Conservation (phyloP, 2,329 filamentous ascomycete species). For the Aspergillus quadrilineatus region DNA sequence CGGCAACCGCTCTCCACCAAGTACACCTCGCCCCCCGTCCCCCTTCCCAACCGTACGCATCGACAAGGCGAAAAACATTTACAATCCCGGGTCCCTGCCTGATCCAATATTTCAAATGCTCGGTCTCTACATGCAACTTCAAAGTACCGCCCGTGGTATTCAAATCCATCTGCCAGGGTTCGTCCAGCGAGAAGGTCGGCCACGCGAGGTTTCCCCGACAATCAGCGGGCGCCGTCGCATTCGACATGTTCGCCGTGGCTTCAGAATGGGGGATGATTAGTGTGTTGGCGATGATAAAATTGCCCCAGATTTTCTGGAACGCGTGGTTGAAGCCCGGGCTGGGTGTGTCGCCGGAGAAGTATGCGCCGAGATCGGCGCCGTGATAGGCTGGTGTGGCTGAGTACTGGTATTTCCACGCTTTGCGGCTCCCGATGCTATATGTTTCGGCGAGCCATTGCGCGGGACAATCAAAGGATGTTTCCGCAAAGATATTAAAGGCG, state of each 20-base stretch:
- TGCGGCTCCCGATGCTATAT: conserved; percentile 35
- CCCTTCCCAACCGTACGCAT: conserved; percentile 51
- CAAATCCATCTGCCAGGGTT: conserved; percentile 45
- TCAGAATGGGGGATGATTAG: conserved; percentile 28
- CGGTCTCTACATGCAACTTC: conserved; percentile 16
- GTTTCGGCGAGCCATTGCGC: conserved; percentile 57
- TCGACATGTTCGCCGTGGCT: conserved; percentile 22
- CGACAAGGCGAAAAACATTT: conserved; percentile 44
- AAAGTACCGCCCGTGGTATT: conserved; percentile 48
- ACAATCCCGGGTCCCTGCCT: conserved; percentile 31
- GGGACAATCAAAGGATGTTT: conserved; percentile 57
- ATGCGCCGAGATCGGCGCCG: conserved; percentile 59
- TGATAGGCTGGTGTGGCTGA: conserved; percentile 70
- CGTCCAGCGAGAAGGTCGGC: conserved; percentile 34
- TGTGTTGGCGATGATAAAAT: conserved; percentile 46
- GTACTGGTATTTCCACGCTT: conserved; percentile 52
- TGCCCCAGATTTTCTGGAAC: conserved; percentile 48
- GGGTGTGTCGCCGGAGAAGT: conserved; percentile 24
- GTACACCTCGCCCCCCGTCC: conserved; percentile 37
- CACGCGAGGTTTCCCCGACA: conserved; percentile 34
- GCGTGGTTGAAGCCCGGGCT: conserved; percentile 36
- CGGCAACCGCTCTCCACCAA: conserved; percentile 1
- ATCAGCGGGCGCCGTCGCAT: conserved; percentile 19
- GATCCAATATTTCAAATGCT: conserved; percentile 28
- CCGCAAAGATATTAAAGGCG: conserved; percentile 53